phyloP scores from a whole-genome alignment of 306 rosid species.

The Cucumis melo region DNA sequence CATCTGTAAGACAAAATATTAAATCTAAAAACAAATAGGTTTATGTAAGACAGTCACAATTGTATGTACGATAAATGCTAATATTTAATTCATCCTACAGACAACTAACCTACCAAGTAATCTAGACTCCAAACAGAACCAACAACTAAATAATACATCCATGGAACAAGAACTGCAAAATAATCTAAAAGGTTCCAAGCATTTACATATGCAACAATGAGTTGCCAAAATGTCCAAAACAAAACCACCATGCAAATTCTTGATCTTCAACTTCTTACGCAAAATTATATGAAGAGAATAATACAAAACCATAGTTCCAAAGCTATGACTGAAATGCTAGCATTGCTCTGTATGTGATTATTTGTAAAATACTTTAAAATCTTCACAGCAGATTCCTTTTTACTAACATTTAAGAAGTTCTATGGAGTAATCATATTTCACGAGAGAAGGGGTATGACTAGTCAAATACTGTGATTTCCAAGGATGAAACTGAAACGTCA shows the following conservation, averaged over 20 bases:
- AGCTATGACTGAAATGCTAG: background rate
- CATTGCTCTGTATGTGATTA: background rate
- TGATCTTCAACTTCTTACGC: background rate
- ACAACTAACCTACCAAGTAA: background rate
- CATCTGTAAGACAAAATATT: conserved; percentile 33
- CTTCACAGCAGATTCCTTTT: background rate
- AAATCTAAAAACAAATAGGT: background rate
- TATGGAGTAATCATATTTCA: background rate
- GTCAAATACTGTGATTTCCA: background rate
- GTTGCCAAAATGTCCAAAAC: background rate
- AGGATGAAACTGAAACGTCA: background rate
- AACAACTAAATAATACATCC: background rate
- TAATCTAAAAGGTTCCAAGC: background rate
- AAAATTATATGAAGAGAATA: background rate
- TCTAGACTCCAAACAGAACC: background rate
- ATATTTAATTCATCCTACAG: background rate
- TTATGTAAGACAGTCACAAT: background rate
- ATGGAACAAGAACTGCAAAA: background rate
- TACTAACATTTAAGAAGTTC: background rate
- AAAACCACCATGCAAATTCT: background rate
- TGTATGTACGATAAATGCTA: background rate
- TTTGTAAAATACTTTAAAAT: background rate
- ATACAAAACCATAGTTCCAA: background rate
- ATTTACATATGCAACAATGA: background rate
- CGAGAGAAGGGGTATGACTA: background rate